Percentiles rank a stretch among this genome's conserved stretches.
Evolutionary conservation across 1,284 basidiomycete species (phyloP).

Genomic region (Bjerkandera adusta): DNA sequence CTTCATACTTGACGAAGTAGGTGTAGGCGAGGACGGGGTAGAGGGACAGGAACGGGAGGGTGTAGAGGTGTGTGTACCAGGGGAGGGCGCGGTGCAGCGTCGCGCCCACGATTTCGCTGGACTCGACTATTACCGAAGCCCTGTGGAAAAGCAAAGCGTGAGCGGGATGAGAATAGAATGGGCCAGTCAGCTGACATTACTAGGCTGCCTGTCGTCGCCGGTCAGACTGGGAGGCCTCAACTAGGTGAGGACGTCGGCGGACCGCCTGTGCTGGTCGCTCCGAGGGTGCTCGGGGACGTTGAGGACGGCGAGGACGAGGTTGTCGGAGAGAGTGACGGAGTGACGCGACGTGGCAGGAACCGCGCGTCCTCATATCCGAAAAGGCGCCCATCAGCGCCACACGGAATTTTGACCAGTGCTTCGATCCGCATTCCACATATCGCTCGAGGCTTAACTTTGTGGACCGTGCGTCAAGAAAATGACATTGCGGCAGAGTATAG

Average conservation of each 20-base stretch:
- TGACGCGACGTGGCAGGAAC: no score
- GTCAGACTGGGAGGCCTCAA: no score
- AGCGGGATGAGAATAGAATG: not conserved
- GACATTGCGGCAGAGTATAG: no score
- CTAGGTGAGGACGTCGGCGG: not conserved
- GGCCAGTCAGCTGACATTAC: not conserved
- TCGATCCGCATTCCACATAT: no score
- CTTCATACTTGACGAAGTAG: slow-evolving; percentile 88
- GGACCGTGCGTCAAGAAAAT: no score
- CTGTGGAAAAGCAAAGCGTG: slow-evolving; percentile 21
- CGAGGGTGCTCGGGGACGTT: not conserved
- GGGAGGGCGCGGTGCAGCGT: slow-evolving; percentile 82
- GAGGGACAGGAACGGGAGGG: slow-evolving; percentile 79
- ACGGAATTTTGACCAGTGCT: no score
- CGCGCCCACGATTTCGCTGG: slow-evolving; percentile 83
- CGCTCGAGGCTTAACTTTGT: no score
- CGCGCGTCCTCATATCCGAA: no score
- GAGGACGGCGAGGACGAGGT: not conserved
- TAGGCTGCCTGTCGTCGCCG: no score
- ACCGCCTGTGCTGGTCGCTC: not conserved
- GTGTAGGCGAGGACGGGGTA: slow-evolving; percentile 93
- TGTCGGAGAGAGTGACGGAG: no score
- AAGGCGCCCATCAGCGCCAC: no score
- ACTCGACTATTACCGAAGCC: slow-evolving; percentile 63
- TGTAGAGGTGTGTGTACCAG: slow-evolving; percentile 79